Conservation (phyloP, 768 basidiomycete genomes). For the Agaricus blazei region DNA sequence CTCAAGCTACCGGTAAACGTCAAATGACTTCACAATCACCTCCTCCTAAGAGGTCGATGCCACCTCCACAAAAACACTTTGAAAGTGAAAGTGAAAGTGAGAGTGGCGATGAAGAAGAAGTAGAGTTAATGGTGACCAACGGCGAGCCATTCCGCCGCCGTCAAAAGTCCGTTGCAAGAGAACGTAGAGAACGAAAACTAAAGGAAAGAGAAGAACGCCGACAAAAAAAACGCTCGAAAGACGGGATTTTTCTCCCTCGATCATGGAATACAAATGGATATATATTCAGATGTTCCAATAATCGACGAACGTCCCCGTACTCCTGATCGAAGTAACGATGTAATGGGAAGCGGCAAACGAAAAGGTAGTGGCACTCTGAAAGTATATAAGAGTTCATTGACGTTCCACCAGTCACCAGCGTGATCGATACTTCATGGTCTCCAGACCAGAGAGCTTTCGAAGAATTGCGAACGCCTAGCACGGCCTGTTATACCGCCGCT, state of each 20-base stretch:
- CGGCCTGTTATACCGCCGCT: neutral
- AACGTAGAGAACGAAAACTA: slow-evolving; percentile 26
- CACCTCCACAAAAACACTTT: neutral
- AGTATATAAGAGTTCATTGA: neutral
- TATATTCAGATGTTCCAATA: neutral
- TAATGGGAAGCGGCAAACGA: slow-evolving; percentile 35
- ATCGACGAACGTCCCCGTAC: slow-evolving; percentile 16
- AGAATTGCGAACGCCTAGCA: neutral
- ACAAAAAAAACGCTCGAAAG: slow-evolving; percentile 18
- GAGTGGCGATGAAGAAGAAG: slow-evolving; percentile 35
- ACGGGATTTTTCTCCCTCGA: neutral
- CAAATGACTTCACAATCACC: slow-evolving; percentile 1
- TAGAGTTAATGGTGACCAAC: slow-evolving; percentile 46
- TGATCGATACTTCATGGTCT: slow-evolving; percentile 7
- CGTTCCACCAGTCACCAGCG: neutral
- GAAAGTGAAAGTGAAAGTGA: slow-evolving; percentile 15
- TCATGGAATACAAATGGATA: neutral
- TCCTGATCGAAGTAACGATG: slow-evolving; percentile 16
- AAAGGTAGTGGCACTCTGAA: slow-evolving; percentile 33
- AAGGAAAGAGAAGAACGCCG: slow-evolving; percentile 28
- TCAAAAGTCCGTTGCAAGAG: slow-evolving; percentile 12
- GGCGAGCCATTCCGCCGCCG: slow-evolving; percentile 19
- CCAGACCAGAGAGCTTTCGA: slow-evolving; percentile 4
- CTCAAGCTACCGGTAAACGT: slow-evolving; percentile 8
- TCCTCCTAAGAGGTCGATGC: slow-evolving; percentile 3